These are phyloP conservation scores for Carex sylvatica DNA, from an alignment of 202 grass and related monocot genomes.

Conservation along the genomic window DNA sequence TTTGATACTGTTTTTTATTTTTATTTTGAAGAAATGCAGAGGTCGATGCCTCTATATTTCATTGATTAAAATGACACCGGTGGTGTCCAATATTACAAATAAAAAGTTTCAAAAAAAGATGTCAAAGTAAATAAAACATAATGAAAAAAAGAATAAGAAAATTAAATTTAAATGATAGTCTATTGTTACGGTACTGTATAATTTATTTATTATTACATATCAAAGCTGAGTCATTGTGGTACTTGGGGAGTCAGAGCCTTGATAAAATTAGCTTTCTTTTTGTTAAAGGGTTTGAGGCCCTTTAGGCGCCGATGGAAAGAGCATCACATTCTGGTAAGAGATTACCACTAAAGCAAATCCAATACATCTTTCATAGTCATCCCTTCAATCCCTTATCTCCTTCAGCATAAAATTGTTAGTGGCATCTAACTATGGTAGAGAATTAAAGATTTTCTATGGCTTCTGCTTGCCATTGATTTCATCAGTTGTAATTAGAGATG, in stretches of 20 bases:
- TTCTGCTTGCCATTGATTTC: background rate
- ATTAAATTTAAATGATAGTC: too few relatives aligned
- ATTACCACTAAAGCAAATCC: background rate
- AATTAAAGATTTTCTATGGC: background rate
- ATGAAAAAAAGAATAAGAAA: too few relatives aligned
- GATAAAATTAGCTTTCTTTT: constrained; percentile 3
- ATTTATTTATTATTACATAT: background rate
- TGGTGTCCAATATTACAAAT: too few relatives aligned
- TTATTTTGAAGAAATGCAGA: too few relatives aligned
- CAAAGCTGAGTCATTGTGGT: constrained; percentile 10
- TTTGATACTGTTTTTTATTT: background rate
- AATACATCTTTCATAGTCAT: background rate
- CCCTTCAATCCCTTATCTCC: background rate
- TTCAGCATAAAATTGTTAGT: background rate
- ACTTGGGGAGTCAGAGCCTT: background rate
- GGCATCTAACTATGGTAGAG: constrained; percentile 10
- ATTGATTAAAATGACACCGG: too few relatives aligned
- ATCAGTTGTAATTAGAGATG: too few relatives aligned
- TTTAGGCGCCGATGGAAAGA: background rate
- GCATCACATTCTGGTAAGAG: background rate
- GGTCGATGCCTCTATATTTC: too few relatives aligned
- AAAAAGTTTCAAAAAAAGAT: too few relatives aligned
- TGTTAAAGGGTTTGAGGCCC: background rate
- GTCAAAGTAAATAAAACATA: too few relatives aligned
- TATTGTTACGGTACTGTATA: background rate